Evolutionary conservation across 371 early-diverging fungal genomes (phyloP).

Genomic region (Mucor velutinosus): DNA sequence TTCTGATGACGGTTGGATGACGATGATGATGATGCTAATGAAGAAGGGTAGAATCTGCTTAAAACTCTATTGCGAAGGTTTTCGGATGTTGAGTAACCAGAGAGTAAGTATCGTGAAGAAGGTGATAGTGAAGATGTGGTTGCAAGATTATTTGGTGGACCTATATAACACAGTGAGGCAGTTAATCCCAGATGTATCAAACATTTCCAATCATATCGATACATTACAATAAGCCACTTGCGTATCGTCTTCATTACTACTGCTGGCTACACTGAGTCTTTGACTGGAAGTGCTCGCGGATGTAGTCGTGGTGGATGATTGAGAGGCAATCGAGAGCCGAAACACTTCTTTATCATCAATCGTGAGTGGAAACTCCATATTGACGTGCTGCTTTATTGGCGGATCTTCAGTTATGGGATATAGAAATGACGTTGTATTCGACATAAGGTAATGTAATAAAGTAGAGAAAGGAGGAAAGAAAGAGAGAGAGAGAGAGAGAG

Average conservation of each 20-base stretch:
- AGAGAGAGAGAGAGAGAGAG: background rate
- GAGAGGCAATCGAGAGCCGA: constrained; percentile 40
- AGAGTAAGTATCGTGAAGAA: constrained; percentile 36
- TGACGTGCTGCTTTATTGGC: constrained; percentile 7
- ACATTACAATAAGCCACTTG: constrained; percentile 13
- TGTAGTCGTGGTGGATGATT: constrained; percentile 33
- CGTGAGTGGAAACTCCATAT: constrained; percentile 15
- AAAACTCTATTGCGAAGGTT: constrained; percentile 38
- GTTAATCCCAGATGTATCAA: constrained; percentile 8
- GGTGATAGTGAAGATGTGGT: constrained; percentile 24
- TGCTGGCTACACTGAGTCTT: constrained; percentile 31
- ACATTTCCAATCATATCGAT: constrained; percentile 7
- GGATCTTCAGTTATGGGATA: background rate
- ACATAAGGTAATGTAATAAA: constrained; percentile 2
- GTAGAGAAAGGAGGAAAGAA: constrained; percentile 11
- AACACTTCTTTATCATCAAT: constrained; percentile 22
- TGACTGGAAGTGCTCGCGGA: constrained; percentile 29
- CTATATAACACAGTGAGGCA: background rate
- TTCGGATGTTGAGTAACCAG: constrained; percentile 36
- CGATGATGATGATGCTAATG: constrained; percentile 6
- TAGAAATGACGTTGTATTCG: background rate
- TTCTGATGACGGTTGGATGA: constrained; percentile 22
- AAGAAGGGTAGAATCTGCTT: constrained; percentile 31
- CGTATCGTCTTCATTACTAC: constrained; percentile 23
- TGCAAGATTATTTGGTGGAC: background rate